Conservation (phyloP, 2,329 filamentous ascomycete species). For the Trichoderma hamatum region DNA sequence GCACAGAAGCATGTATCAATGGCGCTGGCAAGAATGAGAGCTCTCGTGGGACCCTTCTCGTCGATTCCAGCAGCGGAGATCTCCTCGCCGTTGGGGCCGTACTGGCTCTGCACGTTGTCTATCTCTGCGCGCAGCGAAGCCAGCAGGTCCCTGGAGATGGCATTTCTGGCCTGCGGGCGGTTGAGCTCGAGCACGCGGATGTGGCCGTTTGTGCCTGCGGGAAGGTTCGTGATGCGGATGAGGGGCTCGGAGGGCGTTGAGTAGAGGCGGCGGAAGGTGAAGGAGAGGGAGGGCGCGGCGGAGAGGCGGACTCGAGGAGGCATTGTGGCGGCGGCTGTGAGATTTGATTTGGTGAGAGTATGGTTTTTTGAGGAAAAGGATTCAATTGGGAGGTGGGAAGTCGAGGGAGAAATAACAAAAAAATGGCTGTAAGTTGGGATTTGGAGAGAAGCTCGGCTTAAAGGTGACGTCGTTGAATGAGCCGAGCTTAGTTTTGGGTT, state of each 20-base stretch:
- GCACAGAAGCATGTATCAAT: slow-evolving; percentile 90
- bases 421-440: neutral
- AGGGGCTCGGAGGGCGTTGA: slow-evolving; percentile 55
- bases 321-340: slow-evolving; percentile 34
- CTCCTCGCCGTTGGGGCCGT: slow-evolving; percentile 59
- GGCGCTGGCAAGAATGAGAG: slow-evolving; percentile 80
- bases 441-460: slow-evolving; percentile 15
- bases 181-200: slow-evolving; percentile 90
- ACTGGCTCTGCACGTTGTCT: slow-evolving; percentile 68
- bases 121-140: slow-evolving; percentile 72
- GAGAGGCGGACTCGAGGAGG: slow-evolving; percentile 37
- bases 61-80: slow-evolving; percentile 47
- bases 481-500: slow-evolving; percentile 14
- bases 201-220: slow-evolving; percentile 71
- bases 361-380: too few species aligned
- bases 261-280: slow-evolving; percentile 40
- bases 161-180: slow-evolving; percentile 82
- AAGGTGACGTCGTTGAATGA: slow-evolving; percentile 21
- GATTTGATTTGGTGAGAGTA: neutral
- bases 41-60: slow-evolving; percentile 67
- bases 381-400: too few species aligned
- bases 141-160: slow-evolving; percentile 80
- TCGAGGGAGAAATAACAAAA: neutral
- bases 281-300: slow-evolving; percentile 30
- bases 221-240: slow-evolving; percentile 73